phyloP scores from a whole-genome alignment of 371 early-diverging fungal species.

The Lichtheimia hyalospora region DNA sequence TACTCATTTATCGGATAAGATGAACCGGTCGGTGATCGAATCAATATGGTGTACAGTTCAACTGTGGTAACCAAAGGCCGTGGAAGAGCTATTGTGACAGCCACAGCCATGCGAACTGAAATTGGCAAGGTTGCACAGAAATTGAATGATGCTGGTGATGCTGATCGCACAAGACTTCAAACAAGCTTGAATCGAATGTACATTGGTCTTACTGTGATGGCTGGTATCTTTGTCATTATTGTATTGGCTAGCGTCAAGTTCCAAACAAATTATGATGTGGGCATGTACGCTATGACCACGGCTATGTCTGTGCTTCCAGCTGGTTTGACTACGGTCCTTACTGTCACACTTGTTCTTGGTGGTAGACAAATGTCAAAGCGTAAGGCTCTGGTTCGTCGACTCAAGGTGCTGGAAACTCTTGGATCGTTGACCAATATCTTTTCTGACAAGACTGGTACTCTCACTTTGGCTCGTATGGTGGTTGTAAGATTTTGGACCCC shows the following conservation, averaged over 20 bases:
- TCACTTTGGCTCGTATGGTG: conserved; percentile 32
- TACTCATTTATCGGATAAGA: conserved; percentile 8
- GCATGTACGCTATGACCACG: conserved; percentile 42
- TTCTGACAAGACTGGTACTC: conserved; percentile 81
- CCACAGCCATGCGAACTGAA: conserved; percentile 81
- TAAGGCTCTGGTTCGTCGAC: conserved; percentile 50
- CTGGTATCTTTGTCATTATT: conserved; percentile 45
- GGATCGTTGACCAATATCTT: conserved; percentile 89
- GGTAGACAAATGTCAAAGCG: conserved; percentile 81
- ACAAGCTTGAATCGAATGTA: conserved; percentile 69
- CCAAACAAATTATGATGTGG: conserved; percentile 19
- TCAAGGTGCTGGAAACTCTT: conserved; percentile 70
- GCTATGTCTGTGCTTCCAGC: conserved; percentile 96
- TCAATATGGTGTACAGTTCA: conserved; percentile 62
- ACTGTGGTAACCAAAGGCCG: conserved; percentile 45
- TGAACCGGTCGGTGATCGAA: conserved; percentile 51
- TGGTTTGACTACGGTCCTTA: conserved; percentile 89
- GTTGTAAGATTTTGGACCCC: conserved; percentile 67
- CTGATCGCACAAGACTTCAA: conserved; percentile 72
- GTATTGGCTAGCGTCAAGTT: conserved; percentile 27
- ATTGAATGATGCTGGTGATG: conserved; percentile 62
- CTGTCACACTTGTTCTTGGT: conserved; percentile 88
- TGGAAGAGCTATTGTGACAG: conserved; percentile 67
- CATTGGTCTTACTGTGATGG: conserved; percentile 56
- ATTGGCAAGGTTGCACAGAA: conserved; percentile 86